These are phyloP conservation scores for Fusarium fracticaudum DNA, from an alignment of 2,329 filamentous ascomycete genomes.

Conservation along the genomic window DNA sequence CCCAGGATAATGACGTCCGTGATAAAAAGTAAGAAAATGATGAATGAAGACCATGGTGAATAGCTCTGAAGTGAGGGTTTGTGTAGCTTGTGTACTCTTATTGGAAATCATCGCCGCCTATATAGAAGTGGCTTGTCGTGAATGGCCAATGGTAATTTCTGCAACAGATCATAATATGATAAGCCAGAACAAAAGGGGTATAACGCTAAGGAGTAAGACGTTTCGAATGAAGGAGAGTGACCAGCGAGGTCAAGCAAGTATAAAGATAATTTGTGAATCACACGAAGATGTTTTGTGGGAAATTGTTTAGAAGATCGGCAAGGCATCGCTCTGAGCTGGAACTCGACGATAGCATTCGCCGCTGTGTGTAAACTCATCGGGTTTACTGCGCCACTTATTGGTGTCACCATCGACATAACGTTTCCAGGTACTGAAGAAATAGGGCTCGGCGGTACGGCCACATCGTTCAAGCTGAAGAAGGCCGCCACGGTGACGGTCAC, in stretches of 20 bases:
- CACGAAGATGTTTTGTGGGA: not conserved
- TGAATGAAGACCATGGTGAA: not conserved
- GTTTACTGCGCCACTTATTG: slow-evolving; percentile 20
- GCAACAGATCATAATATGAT: not conserved
- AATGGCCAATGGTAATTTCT: not conserved
- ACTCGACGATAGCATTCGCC: slow-evolving; percentile 29
- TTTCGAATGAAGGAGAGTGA: not conserved
- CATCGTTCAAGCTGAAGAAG: slow-evolving; percentile 68
- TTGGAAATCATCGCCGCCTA: not conserved
- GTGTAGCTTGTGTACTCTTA: slow-evolving; percentile 1
- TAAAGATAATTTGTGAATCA: slow-evolving; percentile 5
- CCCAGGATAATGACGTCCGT: not conserved
- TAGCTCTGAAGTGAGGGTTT: not conserved
- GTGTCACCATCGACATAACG: slow-evolving; percentile 1
- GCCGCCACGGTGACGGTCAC: slow-evolving; percentile 72
- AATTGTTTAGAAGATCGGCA: slow-evolving; percentile 24
- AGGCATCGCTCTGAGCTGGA: slow-evolving; percentile 25
- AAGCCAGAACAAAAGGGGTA: slow-evolving; percentile 32
- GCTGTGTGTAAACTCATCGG: slow-evolving; percentile 6
- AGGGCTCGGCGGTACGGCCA: slow-evolving; percentile 44
- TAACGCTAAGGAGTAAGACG: slow-evolving; percentile 15
- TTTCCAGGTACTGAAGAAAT: slow-evolving; percentile 32
- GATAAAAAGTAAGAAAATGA: not conserved
- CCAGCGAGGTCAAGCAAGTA: slow-evolving; percentile 3
- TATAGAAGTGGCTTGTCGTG: not conserved